Evolutionary conservation across 2,329 filamentous ascomycete species (phyloP), one percentile per base, ranked within the genome.

Genomic region (Stachybotrys chlorohalonatus): DNA sequence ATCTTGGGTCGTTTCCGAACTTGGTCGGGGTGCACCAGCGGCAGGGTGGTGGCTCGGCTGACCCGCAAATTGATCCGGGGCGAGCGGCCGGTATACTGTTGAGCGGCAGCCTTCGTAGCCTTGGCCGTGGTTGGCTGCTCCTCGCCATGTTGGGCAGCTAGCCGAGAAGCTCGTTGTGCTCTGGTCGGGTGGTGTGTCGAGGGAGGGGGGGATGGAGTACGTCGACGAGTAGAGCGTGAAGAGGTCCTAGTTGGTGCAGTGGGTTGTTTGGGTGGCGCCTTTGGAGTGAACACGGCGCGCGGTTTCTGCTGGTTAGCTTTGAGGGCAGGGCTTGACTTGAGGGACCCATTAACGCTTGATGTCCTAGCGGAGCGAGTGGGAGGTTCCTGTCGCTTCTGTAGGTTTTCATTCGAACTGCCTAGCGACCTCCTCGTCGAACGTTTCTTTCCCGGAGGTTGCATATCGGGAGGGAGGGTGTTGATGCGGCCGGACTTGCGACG

Each of bases 401-500:
- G 63, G 60, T 24, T 76, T 65, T 56, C 68, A 65, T 57, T 63
- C 53, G 58, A 72, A 42, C 36, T 42, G 63, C 52, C 66, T 60
- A 61, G 49, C 17, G 68, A 69, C 54, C 75, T 72, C 58, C 81
- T 73, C 1, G 79, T 82, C 56, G 76, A 69, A 53, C 81, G 75
- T 60, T 79, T 83, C 53, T 75, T 74, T 46, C 73, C 72, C 49
- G 68, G 72, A 15, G 76, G 72, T 57, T 79, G 76, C 47, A 80
- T 62, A 57, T 84, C 80, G 32, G 79, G 57, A 16, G 81, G 80
- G 13, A 83, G 64, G 2, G 68, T 67, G 64, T 87, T 86, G 63
- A 83, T 82, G 57, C 84, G 79, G 47, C 83, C 83, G 24, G 84
- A 87, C 64, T 84, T 86, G 57, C 84, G 79, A 59, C 80, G 80